Percentiles rank a stretch among this genome's conserved stretches.
These are phyloP conservation scores for Moringa oleifera DNA, from an alignment of 345 rosid species.

Conservation along the genomic window DNA sequence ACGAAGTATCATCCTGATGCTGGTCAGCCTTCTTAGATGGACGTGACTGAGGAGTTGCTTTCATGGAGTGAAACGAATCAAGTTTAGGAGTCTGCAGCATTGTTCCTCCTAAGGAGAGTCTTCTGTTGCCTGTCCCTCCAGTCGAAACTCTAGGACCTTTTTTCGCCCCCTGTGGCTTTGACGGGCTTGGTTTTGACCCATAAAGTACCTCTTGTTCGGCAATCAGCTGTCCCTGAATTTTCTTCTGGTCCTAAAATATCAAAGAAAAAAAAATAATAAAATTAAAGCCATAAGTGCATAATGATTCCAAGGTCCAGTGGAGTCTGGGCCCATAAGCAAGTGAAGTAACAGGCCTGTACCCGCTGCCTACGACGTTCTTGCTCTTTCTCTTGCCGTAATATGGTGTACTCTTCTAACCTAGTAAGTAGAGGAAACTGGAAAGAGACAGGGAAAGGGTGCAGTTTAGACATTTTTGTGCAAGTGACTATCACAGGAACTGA, in stretches of 20 bases:
- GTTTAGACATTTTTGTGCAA: neutral
- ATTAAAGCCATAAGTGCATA: neutral
- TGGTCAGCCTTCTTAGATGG: constrained; percentile 51
- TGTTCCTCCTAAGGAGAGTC: constrained; percentile 73
- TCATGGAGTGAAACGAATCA: constrained; percentile 22
- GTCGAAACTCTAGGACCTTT: constrained; percentile 72
- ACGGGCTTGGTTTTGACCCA: constrained; percentile 96
- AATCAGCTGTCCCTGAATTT: constrained; percentile 88
- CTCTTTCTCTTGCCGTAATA: constrained; percentile 85
- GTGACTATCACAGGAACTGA: neutral
- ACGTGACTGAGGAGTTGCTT: constrained; percentile 34
- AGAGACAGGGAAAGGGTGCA: constrained; percentile 6
- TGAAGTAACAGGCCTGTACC: constrained; percentile 29
- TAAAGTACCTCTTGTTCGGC: constrained; percentile 93
- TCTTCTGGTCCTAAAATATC: constrained; percentile 83
- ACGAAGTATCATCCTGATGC: constrained; percentile 34
- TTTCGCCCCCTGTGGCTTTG: constrained; percentile 64
- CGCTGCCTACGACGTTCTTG: constrained; percentile 86
- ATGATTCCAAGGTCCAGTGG: neutral
- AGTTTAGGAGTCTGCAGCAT: constrained; percentile 67
- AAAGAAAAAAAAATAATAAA: neutral
- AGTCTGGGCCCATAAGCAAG: neutral
- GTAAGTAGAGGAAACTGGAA: constrained; percentile 75
- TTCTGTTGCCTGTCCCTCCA: constrained; percentile 67
- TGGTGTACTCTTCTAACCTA: constrained; percentile 82